Evolutionary conservation across 495 filamentous ascomycete species (phyloP), one percentile per base, ranked within the genome.

Genomic region (Penicillium manginii): DNA sequence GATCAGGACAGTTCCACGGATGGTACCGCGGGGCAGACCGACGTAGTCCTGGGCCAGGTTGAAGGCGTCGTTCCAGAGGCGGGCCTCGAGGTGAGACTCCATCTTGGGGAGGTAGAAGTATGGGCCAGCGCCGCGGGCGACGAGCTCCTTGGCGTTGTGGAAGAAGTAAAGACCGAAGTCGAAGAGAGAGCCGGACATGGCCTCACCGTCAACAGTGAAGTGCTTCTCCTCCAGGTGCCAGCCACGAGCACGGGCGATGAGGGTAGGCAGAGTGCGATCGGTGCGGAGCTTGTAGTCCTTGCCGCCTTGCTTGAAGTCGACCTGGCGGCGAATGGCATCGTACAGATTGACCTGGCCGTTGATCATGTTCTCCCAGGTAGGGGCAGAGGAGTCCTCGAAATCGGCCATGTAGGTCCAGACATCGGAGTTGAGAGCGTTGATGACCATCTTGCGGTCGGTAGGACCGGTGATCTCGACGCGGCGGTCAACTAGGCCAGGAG

Each of bases 91-190:
- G 76, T 98, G 92, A 2, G 90, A 94, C 79, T 99, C 94, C 91
- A 99, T 96, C 86, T 99, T 99, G 59, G 94, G 94, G 49, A 99
- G 90, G 81, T 99, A 99, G 81, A 97, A 99, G 84, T 99, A 98
- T 19, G 94, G 94, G 47, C 94, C 94, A 64, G 82, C 83, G 39
- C 94, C 96, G 48, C 85, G 84, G 75, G 87, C 85, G 61, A 97
- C 84, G 56, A 93, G 81, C 80, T 97, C 91, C 73, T 88, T 83
- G 58, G 93, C 94, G 72, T 97, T 99, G 86, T 99, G 92, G 88
- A 91, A 98, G 82, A 99, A 99, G 82, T 97, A 98, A 14, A 98
- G 86, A 65, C 96, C 94, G 74, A 99, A 99, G 77, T 99, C 94
- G 74, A 99, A 99, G 17, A 99, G 84, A 62, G 83, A 83, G 55